phyloP scores from a whole-genome alignment of 140 eudicot genomes.

The Oenanthe javanica region DNA sequence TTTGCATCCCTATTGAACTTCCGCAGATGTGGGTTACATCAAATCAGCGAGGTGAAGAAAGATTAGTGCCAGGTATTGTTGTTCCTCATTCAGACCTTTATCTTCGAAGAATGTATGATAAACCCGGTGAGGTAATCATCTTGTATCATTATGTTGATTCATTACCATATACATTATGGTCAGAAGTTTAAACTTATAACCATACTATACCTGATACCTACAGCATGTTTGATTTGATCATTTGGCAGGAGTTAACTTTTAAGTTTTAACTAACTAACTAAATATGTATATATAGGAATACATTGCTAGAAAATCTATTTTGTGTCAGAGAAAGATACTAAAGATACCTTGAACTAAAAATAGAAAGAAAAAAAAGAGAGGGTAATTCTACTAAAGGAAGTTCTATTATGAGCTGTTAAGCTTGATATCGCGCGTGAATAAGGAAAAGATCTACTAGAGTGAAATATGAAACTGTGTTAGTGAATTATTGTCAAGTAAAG shows the following conservation, averaged over 20 bases:
- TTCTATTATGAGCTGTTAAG: not conserved
- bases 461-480: not conserved
- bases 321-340: not conserved
- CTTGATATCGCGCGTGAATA: not conserved
- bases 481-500: not conserved
- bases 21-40: slow-evolving; percentile 78
- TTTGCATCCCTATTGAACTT: not conserved
- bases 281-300: not conserved
- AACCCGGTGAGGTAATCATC: slow-evolving; percentile 64
- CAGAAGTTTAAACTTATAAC: not conserved
- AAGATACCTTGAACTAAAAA: not conserved
- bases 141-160: not conserved
- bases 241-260: not conserved
- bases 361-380: not conserved
- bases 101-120: slow-evolving; percentile 69
- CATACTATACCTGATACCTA: not conserved
- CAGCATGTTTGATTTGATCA: not conserved
- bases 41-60: slow-evolving; percentile 89
- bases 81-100: slow-evolving; percentile 66
- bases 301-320: not conserved
- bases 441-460: not conserved
- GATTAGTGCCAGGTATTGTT: slow-evolving; percentile 74
- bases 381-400: not conserved
- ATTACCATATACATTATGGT: not conserved
- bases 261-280: not conserved